Percentiles rank a stretch among this genome's conserved stretches.
Conservation (phyloP, 331 rosid genomes). For the Prunus yedoensis region DNA sequence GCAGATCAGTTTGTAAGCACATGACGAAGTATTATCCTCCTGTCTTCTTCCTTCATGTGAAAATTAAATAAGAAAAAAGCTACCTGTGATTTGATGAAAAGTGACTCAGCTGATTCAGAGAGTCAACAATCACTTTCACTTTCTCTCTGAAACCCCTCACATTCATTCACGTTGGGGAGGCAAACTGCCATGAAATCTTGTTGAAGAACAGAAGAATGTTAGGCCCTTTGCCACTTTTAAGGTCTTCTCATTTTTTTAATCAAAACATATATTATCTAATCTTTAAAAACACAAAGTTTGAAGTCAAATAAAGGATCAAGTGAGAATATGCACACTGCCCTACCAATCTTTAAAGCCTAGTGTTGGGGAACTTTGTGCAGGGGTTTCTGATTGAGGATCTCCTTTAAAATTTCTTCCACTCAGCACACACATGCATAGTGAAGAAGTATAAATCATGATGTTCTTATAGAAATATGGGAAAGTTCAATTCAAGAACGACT, state of each 20-base stretch:
- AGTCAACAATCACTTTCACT: conserved; percentile 18
- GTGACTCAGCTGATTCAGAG: neutral
- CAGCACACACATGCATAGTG: neutral
- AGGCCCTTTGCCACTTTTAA: conserved; percentile 5
- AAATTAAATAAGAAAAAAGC: neutral
- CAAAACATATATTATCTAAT: too few relatives aligned
- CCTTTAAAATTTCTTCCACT: conserved; percentile 15
- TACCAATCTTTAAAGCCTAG: conserved; percentile 20
- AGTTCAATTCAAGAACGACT: neutral
- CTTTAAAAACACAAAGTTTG: neutral
- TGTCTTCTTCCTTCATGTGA: conserved; percentile 19
- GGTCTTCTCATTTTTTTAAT: neutral
- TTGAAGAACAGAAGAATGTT: conserved; percentile 1
- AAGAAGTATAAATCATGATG: conserved; percentile 31
- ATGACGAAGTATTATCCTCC: neutral
- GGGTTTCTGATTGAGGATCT: conserved; percentile 23
- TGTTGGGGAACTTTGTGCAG: conserved; percentile 23
- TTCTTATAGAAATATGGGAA: conserved; percentile 47
- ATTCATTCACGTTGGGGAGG: conserved; percentile 1
- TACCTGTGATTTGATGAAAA: neutral
- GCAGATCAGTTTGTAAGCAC: conserved; percentile 4
- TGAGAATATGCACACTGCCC: conserved; percentile 31
- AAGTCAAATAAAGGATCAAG: conserved; percentile 15
- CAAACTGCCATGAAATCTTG: conserved; percentile 17
- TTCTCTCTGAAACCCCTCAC: neutral